Evolutionary conservation across 164 flowering plant species (phyloP), one percentile per base, ranked within the genome.

Genomic region (Annona squamosa): DNA sequence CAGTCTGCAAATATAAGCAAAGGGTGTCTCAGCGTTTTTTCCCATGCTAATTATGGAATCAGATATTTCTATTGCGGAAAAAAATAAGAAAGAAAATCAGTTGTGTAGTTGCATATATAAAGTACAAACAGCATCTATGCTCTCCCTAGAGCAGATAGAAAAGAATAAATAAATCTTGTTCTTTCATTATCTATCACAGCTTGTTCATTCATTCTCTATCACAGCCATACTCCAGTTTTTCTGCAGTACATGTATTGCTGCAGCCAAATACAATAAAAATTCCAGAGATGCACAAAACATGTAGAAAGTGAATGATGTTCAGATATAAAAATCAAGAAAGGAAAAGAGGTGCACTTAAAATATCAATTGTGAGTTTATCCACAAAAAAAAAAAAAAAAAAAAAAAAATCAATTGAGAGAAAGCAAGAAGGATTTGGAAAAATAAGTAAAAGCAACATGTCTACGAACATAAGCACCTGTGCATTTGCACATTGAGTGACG

Each of bases 401-500:
- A 52, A 5, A 10, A 12, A 52, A 52, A 52, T 16, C 13, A 52
- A 52, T 9, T 12, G 59, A 3, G 17, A 9, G 13, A 9, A 52
- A 9, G 13, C 2, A 5, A 52, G 17, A 52, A 9, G 13, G 9
- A 16, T 2, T 63, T 16, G 19, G 16, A 4, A 63, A 63, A 63
- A 17, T 63, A 19, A 63, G 65, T 26, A 9, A 63, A n/a, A 63
- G 16, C 19, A 63, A 17, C 16, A 10, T n/a, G 16, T 12, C 4
- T 61, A 17, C 16, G 16, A 65, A 65, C 56, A 68, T 16, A 68
- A 37, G 41, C 84, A 90, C 97, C 97, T 90, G 90, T 43, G 91
- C 80, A 68, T 90, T 87, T 72, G 85, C 77, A 69, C 91, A 89
- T 66, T 87, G 93, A 42, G 91, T 84, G 78, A 93, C 88, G 81